Conservation (phyloP, 1,284 basidiomycete species). For the Naganishia albida region DNA sequence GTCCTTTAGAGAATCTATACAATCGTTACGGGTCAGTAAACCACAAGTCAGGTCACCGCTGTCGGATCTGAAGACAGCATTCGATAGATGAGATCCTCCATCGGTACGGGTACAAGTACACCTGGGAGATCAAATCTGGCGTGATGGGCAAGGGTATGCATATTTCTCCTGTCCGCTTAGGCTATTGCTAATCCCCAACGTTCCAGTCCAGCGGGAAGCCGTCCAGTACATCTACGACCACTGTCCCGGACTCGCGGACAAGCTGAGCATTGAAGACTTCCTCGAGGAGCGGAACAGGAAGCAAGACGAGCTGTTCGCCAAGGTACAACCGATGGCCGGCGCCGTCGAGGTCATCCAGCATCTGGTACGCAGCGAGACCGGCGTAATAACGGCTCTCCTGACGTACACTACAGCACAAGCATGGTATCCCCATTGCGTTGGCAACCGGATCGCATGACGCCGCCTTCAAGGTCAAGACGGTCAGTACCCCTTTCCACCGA, state of each 20-base stretch:
- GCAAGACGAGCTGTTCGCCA: conserved; percentile 49
- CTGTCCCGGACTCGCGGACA: conserved; percentile 48
- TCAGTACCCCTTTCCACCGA: conserved; percentile 33
- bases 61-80: background rate
- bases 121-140: conserved; percentile 54
- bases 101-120: conserved; percentile 48
- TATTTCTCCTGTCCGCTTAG: background rate
- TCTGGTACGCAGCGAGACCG: conserved; percentile 40
- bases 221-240: conserved; percentile 47
- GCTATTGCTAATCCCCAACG: background rate
- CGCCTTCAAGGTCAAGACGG: conserved; percentile 49
- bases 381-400: background rate
- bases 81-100: conserved; percentile 49
- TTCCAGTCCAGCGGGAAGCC: conserved; percentile 42
- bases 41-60: background rate
- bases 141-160: conserved; percentile 53
- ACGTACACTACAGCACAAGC: conserved; percentile 39
- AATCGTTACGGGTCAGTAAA: conserved; percentile 40
- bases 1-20: conserved; percentile 49
- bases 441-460: conserved; percentile 50
- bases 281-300: conserved; percentile 46
- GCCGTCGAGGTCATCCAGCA: conserved; percentile 48
- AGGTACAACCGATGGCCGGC: conserved; percentile 51
- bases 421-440: conserved; percentile 51
- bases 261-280: conserved; percentile 50